Evolutionary conservation across 2,329 filamentous ascomycete genomes (phyloP).

Genomic region (Penicillium paneum): DNA sequence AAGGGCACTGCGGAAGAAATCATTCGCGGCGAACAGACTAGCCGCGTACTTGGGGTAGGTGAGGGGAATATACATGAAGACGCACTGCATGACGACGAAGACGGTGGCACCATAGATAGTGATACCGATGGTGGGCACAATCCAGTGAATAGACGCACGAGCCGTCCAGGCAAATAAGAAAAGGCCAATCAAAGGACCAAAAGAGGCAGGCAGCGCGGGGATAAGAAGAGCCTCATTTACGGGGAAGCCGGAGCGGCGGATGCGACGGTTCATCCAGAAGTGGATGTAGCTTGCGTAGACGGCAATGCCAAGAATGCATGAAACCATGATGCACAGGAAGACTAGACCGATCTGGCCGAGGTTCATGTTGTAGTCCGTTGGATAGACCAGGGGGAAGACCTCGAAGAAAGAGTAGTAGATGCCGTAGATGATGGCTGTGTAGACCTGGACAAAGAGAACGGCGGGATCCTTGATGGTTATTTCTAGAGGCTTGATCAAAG

Average conservation of each 20-base stretch:
- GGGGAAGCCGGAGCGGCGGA: slow-evolving; percentile 49
- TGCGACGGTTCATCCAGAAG: slow-evolving; percentile 52
- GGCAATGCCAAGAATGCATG: slow-evolving; percentile 52
- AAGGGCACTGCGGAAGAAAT: slow-evolving; percentile 29
- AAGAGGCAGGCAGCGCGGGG: slow-evolving; percentile 53
- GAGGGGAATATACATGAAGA: slow-evolving; percentile 41
- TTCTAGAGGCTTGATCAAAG: slow-evolving; percentile 50
- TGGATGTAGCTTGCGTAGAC: slow-evolving; percentile 53
- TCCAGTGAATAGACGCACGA: slow-evolving; percentile 34
- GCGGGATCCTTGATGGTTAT: slow-evolving; percentile 63
- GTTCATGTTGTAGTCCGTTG: slow-evolving; percentile 58
- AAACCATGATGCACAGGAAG: slow-evolving; percentile 60
- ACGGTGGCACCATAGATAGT: slow-evolving; percentile 37
- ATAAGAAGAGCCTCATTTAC: slow-evolving; percentile 53
- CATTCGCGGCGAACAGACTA: slow-evolving; percentile 38
- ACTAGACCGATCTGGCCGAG: slow-evolving; percentile 58
- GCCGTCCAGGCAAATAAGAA: slow-evolving; percentile 50
- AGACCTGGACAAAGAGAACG: slow-evolving; percentile 61
- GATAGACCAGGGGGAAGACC: slow-evolving; percentile 63
- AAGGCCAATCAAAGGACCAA: slow-evolving; percentile 57
- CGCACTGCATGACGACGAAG: slow-evolving; percentile 44
- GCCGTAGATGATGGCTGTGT: slow-evolving; percentile 58
- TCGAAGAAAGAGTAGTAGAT: slow-evolving; percentile 60
- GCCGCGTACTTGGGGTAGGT: slow-evolving; percentile 36
- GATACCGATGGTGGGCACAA: slow-evolving; percentile 40